Base-by-base conservation (phyloP, 345 rosid genomes). In the Dipteronia dyeriana region DNA sequence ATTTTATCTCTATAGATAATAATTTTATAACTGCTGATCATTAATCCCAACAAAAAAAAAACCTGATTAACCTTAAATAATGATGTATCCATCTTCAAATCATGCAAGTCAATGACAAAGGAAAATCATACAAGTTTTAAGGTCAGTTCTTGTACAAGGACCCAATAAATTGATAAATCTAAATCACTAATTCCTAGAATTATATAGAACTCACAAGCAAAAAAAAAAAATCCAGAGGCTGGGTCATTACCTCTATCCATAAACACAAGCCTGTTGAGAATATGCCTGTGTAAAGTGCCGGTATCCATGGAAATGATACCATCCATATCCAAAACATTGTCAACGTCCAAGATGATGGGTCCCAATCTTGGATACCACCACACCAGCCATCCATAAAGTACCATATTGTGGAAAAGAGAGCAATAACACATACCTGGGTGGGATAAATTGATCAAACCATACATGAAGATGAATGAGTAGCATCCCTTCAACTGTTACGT, bases 251-350 rank as follows among this genome's bases (percentile, higher is more conserved):
- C 97, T 91, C 90, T 76, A 88, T 76, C 91, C 89, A 90, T 66
- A 91, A 80, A 77, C 91, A 88, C 68, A 90, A 71, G 47, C 86
- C 85, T 6, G 91, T 86, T 22, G 91, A 90, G 82, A 91, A 84
- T 51, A 86, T 12, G 77, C 92, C 88, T 0, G 92, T 84, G 76
- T 87, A 90, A 60, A 91, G 83, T 34, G 89, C 86, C 66, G 94
- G 92, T 53, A 90, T 79, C 97, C 92, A 88, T 29, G 94, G 91
- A 80, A 89, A 91, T 23, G 81, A 67, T 74, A 81, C 84, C 82
- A 87, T 80, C 80, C 80, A 90, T 49, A 85, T 82, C 86, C 88
- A 86, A 57, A 80, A 66, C 47, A 68, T 67, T 62, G 76, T 39
- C 91, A 87, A 90, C 14, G 88, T 86, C 91, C 86, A 90, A 57